phyloP scores from a whole-genome alignment of 129 eudicot genomes.

The Flaveria trinervia region DNA sequence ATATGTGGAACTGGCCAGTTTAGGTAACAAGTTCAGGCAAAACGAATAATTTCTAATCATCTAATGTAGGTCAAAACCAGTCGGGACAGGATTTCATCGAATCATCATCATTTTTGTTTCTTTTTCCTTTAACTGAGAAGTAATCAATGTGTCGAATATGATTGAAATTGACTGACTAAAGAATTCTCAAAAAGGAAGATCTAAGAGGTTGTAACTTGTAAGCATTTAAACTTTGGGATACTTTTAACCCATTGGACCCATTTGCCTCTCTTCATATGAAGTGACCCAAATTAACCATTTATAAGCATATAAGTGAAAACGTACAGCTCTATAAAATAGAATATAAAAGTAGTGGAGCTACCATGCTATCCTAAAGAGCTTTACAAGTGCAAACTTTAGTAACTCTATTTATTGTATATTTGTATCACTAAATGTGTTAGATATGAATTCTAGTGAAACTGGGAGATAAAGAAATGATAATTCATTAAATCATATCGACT shows the following conservation, averaged over 20 bases:
- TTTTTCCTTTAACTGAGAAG: neutral
- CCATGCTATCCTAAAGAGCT: neutral
- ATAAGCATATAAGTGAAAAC: neutral
- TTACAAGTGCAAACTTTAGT: neutral
- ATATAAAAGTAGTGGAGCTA: neutral
- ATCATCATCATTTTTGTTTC: neutral
- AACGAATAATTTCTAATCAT: neutral
- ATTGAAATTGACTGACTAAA: neutral
- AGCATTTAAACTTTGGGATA: neutral
- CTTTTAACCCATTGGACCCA: neutral
- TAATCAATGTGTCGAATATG: neutral
- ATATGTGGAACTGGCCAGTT: neutral
- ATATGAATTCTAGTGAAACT: slow-evolving; percentile 16
- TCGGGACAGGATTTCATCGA: neutral
- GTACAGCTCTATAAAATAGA: neutral
- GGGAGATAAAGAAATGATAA: neutral
- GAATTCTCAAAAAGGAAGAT: neutral
- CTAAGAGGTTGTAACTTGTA: neutral
- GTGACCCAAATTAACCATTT: neutral
- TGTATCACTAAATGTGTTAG: neutral
- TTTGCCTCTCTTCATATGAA: neutral
- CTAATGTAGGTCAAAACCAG: neutral
- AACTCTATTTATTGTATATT: neutral
- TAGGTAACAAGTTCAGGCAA: neutral
- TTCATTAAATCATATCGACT: neutral